Base-by-base conservation (phyloP, 1,139 yeast species). In the Meyerozyma smithsonii region DNA sequence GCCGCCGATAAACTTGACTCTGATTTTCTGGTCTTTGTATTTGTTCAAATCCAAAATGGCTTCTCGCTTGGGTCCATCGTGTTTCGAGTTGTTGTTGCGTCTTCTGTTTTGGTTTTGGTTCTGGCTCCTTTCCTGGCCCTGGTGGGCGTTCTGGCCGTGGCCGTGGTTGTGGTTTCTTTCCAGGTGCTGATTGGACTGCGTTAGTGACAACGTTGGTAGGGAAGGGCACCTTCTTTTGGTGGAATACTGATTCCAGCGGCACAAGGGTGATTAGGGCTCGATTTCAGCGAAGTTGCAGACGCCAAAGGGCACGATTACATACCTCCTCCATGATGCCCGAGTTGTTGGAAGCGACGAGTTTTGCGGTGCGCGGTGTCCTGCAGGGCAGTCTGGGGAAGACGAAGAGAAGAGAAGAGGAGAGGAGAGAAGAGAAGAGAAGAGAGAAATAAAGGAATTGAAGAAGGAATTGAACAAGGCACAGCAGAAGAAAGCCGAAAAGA, bases 1-100 rank as follows among this genome's bases (percentile, higher is more conserved):
- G n/a, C 96, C 97, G n/a, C 96, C 96, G 50, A 82, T 76, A 56
- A 92, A 81, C 55, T 85, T 81, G 42, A 89, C 95, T 51, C 84
- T 74, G 39, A 92, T 79, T 49, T 74, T 64, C 49, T 84, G 73
- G 58, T 87, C 94, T 54, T 80, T 78, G 58, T 86, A 87, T 55
- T 81, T 84, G 47, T 82, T 78, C 47, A 92, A 71, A 58, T 90
- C 94, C 46, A 89, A 69, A 49, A 90, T 88, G 21, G 96, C 95
- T 49, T 90, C 97, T 61, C 87, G 81, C 66, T 83, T 84, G 25
- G 96, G 96, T 10, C 90, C 81, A 53, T 82, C 89, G 46, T 72
- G 72, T 53, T 75, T 74, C 39, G 45, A 45, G 38, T 52, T 48
- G 36, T 50, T 42, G 40, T 47, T 44, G 52, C 60, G 62, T 47